Evolutionary conservation across 2,329 filamentous ascomycete genomes (phyloP), one percentile per base, ranked within the genome.

Genomic region (Penicillium nordicum): DNA sequence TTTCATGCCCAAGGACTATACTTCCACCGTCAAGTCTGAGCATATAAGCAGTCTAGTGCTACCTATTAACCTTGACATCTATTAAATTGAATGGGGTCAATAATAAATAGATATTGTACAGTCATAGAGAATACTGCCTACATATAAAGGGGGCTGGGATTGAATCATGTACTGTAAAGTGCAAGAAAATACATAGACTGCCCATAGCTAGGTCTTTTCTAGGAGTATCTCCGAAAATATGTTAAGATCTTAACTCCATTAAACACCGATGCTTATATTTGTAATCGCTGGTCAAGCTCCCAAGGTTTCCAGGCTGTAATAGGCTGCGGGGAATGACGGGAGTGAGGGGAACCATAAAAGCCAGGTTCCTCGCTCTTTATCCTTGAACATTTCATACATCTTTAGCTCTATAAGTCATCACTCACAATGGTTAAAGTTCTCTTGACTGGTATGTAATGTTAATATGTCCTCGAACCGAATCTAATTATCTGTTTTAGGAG

Each of bases 401-500:
- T 34, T 4, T 43, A 40, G 8, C n/a, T 37, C 25, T 11, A 12
- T n/a, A 30, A 34, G 7, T 21, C 27, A 41, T 21, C 47, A 18
- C 27, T 42, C 57, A 69, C 10, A 42, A 76, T 74, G 69, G 69
- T 69, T 42, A 77, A 74, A 58, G 74, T 77, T 63, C 67, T 74
- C 27, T 62, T 74, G 38, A 72, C 71, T 42, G 72, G 72, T 74
- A 69, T 50, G 66, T 27, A 16, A 10, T 30, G 18, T 41, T 7
- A 23, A 67, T 78, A 6, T 61, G 68, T 10, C 67, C 66, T 50
- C 63, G 78, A 36, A 68, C 74, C 36, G 67, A 47, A 55, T 48
- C 62, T 65, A 57, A 68, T 44, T 25, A 16, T 32, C 51, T 38
- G 47, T n/a, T 51, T 34, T 50, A 77, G 82, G 84, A 62, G 84